Evolutionary conservation across 1,284 basidiomycete genomes (phyloP).

Genomic region (Pholiota adiposa): DNA sequence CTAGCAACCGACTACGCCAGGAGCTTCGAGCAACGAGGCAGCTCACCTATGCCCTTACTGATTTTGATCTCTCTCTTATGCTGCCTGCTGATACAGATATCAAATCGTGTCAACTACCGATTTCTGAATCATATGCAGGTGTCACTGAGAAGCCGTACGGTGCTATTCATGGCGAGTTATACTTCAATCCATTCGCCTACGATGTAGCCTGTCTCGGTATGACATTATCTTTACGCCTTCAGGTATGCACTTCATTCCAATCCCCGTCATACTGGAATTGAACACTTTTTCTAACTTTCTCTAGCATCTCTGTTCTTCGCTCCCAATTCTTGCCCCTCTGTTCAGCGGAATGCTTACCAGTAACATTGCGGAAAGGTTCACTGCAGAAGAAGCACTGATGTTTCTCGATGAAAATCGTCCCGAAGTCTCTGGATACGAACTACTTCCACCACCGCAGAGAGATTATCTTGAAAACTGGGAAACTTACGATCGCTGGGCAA

Average conservation of each 20-base stretch:
- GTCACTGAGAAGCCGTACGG: constrained; percentile 15
- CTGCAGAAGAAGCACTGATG: constrained; percentile 27
- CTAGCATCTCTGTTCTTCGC: constrained; percentile 21
- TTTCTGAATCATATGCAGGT: constrained; percentile 17
- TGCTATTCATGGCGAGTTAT: constrained; percentile 28
- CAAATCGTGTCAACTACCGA: constrained; percentile 18
- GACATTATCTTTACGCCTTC: constrained; percentile 12
- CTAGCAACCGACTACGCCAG: background rate
- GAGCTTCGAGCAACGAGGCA: constrained; percentile 7
- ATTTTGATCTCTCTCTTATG: constrained; percentile 25
- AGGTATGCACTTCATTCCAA: constrained; percentile 8
- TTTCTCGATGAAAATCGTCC: constrained; percentile 24
- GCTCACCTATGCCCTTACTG: constrained; percentile 20
- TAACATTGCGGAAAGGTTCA: constrained; percentile 25
- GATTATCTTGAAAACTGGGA: background rate
- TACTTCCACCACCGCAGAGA: background rate
- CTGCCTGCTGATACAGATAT: constrained; percentile 14
- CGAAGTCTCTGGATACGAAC: background rate
- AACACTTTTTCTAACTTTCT: background rate
- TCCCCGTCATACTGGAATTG: background rate
- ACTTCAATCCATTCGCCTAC: constrained; percentile 32
- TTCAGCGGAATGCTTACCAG: constrained; percentile 30
- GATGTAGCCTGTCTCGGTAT: constrained; percentile 29
- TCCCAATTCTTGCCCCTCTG: constrained; percentile 30
- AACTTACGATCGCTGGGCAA: constrained; percentile 19